phyloP scores from a whole-genome alignment of 805 yeast species.

The Huiozyma sinensis region DNA sequence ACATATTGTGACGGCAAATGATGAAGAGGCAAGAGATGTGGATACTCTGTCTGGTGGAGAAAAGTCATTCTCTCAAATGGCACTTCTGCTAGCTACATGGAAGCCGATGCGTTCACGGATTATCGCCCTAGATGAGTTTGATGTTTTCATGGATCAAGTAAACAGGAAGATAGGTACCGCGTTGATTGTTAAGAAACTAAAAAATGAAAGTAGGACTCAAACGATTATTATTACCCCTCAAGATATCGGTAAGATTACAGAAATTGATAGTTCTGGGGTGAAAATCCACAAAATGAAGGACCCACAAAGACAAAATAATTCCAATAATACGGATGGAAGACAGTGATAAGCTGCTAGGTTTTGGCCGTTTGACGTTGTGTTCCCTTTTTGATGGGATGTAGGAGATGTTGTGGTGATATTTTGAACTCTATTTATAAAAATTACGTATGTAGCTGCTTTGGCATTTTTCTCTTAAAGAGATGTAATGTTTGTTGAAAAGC shows the following conservation, averaged over 20 bases:
- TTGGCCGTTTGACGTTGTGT: too few relatives aligned
- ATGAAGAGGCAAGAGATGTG: constrained; percentile 52
- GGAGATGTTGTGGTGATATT: background rate
- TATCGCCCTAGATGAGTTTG: constrained; percentile 91
- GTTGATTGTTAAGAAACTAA: constrained; percentile 59
- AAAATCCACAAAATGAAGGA: constrained; percentile 51
- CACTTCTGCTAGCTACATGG: constrained; percentile 85
- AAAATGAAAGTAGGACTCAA: constrained; percentile 54
- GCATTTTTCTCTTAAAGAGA: too few relatives aligned
- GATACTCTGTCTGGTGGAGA: constrained; percentile 94
- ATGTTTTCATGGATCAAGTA: constrained; percentile 93
- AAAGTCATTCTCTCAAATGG: constrained; percentile 85
- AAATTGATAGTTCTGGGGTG: constrained; percentile 51
- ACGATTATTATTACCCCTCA: constrained; percentile 92
- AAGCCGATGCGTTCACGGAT: constrained; percentile 78
- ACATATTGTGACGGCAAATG: constrained; percentile 51
- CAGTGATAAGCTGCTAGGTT: background rate
- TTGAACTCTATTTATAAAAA: background rate
- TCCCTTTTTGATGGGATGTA: background rate
- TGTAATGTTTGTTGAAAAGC: too few relatives aligned
- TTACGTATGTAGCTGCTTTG: too few relatives aligned
- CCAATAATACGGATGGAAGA: constrained; percentile 8
- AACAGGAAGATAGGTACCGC: constrained; percentile 73
- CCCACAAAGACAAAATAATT: constrained; percentile 28
- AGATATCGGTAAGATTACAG: constrained; percentile 57